phyloP scores from a whole-genome alignment of 192 early-diverging fungal genomes.

The Glomus cerebriforme region DNA sequence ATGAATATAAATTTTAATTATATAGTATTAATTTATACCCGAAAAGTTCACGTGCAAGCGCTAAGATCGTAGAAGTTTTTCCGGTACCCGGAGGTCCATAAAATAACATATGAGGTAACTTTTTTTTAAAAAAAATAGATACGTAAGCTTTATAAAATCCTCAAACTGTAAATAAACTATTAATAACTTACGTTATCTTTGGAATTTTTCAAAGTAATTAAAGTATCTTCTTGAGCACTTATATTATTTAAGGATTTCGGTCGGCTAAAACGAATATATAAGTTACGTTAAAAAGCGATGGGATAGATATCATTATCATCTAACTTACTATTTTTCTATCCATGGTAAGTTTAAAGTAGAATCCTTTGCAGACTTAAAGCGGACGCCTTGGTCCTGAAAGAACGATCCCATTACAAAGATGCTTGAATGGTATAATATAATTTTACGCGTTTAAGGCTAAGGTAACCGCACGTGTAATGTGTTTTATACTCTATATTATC shows the following conservation, averaged over 20 bases:
- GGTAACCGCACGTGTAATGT: no score
- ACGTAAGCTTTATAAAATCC: background rate
- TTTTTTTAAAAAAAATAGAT: conserved; percentile 14
- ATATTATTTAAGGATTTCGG: conserved; percentile 86
- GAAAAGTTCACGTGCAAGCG: conserved; percentile 81
- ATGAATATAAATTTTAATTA: background rate
- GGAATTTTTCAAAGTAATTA: conserved; percentile 79
- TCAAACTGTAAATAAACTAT: background rate
- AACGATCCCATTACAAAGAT: background rate
- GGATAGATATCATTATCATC: background rate
- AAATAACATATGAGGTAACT: conserved; percentile 95
- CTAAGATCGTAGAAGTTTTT: conserved; percentile 95
- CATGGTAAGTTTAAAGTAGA: conserved; percentile 51
- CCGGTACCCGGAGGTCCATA: conserved; percentile 98
- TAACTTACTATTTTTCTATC: conserved; percentile 88
- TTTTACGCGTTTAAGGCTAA: background rate
- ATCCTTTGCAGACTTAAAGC: background rate
- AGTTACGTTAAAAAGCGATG: background rate
- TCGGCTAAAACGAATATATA: conserved; percentile 49
- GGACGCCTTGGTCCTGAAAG: background rate
- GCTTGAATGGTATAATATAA: background rate
- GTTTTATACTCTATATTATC: no score
- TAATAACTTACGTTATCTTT: background rate
- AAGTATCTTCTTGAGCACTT: conserved; percentile 88
- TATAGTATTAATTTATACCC: conserved; percentile 53